Evolutionary conservation across 208 protist species (phyloP), one percentile per base, ranked within the genome.

Genomic region (Crithidia fasciculata): DNA sequence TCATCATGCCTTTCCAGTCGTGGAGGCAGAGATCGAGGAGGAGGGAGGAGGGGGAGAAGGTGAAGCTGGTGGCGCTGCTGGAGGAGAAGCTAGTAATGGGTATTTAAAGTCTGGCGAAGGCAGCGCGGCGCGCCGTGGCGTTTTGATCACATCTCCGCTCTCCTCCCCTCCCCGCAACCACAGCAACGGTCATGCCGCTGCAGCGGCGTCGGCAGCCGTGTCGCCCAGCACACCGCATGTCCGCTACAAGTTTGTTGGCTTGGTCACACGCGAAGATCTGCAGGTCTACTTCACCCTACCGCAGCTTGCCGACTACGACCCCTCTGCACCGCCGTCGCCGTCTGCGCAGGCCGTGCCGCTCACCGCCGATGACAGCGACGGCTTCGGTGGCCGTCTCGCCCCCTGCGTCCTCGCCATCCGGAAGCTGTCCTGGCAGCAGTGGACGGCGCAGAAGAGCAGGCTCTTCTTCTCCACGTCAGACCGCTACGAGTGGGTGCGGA

Each of bases 1-100:
- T 4, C 94, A 98, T 68, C 92, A 98, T 74, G 96, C 92, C 60
- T 99, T 99, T 63, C 96, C 97, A 0, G 87, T 99, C 0, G 90
- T 94, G 41, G 82, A 78, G 40, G 76, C 85, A 2, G 60, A 71
- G 36, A 19, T 60, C 28, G 28, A 58, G 12, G 60, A 62, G 57
- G 10, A 57, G 0, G 8, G 19, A 2, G n/a, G n/a, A n/a, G 36
- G 9, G 3, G 8, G 4, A 43, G 61, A 52, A 41, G 40, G 2
- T 3, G 59, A 13, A 4, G 61, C 45, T 28, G 45, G 45, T 15
- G 45, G 45, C 45, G 45, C 45, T 49, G 45, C 28, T 28, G 28
- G 28, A 28, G 28, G 28, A 28, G 28, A 28, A 28, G 28, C 28
- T 28, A 1, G 28, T 28, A 28, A 28, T 28, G 28, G 28, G 28